Evolutionary conservation across 108 stramenopile genomes (phyloP).

Genomic region (Pseudonitzschia pungens): DNA sequence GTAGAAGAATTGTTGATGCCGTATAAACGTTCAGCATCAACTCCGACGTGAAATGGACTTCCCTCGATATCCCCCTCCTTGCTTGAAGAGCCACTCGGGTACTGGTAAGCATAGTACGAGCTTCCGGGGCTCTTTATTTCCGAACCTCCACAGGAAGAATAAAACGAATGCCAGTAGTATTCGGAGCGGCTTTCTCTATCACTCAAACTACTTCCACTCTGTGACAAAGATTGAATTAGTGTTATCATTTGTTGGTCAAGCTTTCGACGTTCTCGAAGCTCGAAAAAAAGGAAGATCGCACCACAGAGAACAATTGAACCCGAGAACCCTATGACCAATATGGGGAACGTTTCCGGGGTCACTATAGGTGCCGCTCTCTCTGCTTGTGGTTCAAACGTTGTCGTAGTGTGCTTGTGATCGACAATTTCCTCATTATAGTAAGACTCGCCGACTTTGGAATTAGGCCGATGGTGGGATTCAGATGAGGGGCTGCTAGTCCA

Average conservation of each 20-base stretch:
- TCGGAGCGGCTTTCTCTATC: background rate
- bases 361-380: background rate
- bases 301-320: conserved; percentile 1
- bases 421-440: background rate
- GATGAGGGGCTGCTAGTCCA: no score
- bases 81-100: background rate
- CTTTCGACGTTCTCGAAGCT: conserved; percentile 15
- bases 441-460: no score
- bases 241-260: background rate
- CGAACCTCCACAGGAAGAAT: background rate
- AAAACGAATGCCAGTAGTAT: background rate
- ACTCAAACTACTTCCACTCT: background rate
- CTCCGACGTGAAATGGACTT: background rate
- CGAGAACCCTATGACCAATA: conserved; percentile 4
- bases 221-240: conserved; percentile 6
- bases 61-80: background rate
- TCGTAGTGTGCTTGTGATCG: background rate
- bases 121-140: background rate
- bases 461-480: no score
- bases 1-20: background rate
- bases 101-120: background rate
- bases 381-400: background rate
- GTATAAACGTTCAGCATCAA: background rate
- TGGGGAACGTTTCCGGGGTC: background rate
- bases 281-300: background rate